Conservation (phyloP, 805 yeast species). For the Candida pseudoglaebosa region DNA sequence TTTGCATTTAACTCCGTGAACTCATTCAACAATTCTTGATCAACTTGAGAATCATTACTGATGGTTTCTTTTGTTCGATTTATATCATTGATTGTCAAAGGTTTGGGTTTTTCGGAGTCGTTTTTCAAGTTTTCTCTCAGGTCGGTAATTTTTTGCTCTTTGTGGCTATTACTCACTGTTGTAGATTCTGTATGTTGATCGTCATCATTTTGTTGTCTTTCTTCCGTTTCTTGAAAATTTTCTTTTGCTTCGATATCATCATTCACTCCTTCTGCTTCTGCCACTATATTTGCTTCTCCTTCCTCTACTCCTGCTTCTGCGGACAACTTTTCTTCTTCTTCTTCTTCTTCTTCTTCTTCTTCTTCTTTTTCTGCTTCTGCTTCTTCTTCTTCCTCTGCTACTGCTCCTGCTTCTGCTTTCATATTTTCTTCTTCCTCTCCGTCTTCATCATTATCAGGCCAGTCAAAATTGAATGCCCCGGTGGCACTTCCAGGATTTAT, state of each 20-base stretch:
- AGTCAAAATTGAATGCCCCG: constrained; percentile 71
- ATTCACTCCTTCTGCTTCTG: constrained; percentile 23
- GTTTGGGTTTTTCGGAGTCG: constrained; percentile 4
- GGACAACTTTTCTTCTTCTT: constrained; percentile 18
- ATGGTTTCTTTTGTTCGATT: constrained; percentile 6
- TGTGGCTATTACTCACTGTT: background rate
- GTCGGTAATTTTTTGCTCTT: background rate
- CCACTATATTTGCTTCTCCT: constrained; percentile 27
- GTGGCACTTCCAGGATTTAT: constrained; percentile 97
- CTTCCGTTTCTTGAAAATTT: constrained; percentile 7
- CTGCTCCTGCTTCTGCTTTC: constrained; percentile 28
- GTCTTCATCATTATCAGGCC: constrained; percentile 52
- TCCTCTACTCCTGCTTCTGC: constrained; percentile 41
- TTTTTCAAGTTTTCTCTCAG: no score
- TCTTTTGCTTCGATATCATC: constrained; percentile 6
- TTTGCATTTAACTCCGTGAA: constrained; percentile 21
- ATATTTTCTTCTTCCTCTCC: constrained; percentile 35
- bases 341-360: constrained; percentile 21
- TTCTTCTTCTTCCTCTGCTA: constrained; percentile 31
- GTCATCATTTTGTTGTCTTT: constrained; percentile 10
- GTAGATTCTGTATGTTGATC: constrained; percentile 16
- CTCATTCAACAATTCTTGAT: constrained; percentile 16
- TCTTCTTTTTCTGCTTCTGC: constrained; percentile 40
- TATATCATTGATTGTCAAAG: background rate
- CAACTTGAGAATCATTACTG: constrained; percentile 8